phyloP scores from a whole-genome alignment of 2,329 filamentous ascomycete species.

The Magnaporthiopsis poae region DNA sequence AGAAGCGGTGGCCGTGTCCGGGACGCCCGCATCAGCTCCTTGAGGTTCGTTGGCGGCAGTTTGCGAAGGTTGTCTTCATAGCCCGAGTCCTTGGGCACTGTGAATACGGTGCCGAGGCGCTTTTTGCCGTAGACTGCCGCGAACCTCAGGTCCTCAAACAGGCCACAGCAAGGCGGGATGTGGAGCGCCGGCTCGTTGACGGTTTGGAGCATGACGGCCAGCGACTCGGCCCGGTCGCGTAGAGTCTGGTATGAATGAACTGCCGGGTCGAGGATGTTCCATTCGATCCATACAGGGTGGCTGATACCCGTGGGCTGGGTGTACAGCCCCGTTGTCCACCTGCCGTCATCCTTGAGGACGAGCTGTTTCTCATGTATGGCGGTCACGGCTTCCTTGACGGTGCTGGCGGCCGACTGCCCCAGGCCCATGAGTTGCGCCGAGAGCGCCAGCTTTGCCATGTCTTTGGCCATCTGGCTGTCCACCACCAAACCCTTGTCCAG shows the following conservation, averaged over 20 bases:
- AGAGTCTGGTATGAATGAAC: not conserved
- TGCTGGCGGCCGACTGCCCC: not conserved
- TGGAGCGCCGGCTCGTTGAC: not conserved
- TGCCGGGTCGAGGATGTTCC: not conserved
- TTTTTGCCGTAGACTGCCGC: not conserved
- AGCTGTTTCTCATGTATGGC: not conserved
- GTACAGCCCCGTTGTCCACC: not conserved
- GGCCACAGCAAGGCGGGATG: not conserved
- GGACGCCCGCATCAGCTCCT: not conserved
- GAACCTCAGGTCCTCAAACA: not conserved
- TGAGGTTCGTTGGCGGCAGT: not conserved
- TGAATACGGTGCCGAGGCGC: not conserved
- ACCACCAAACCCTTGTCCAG: not conserved
- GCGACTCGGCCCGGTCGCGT: not conserved
- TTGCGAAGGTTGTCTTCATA: not conserved
- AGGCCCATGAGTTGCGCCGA: not conserved
- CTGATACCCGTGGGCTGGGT: not conserved
- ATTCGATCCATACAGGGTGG: not conserved
- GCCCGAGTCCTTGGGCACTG: not conserved
- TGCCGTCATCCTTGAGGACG: not conserved
- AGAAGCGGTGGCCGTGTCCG: not conserved
- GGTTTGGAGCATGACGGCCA: not conserved
- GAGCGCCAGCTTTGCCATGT: not conserved
- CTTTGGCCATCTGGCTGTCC: not conserved
- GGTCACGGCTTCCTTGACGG: not conserved